These are phyloP conservation scores for Trichoderma breve DNA, from an alignment of 2,329 filamentous ascomycete genomes.

Conservation along the genomic window DNA sequence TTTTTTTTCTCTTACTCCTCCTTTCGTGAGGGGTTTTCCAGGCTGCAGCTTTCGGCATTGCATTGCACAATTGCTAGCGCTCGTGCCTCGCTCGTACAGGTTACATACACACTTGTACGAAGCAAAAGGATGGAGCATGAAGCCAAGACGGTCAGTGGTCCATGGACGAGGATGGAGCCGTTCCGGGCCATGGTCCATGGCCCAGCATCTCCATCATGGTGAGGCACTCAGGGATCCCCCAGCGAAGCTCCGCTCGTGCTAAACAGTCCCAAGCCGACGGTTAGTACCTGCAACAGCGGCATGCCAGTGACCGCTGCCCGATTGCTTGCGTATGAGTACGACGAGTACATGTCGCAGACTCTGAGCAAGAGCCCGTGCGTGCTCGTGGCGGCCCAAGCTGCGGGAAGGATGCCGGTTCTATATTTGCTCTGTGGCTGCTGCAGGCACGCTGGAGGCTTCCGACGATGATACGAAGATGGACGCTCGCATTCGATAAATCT, in stretches of 20 bases:
- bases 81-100: not conserved
- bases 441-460: not conserved
- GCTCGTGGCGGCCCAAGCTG: not conserved
- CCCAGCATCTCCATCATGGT: conserved; percentile 6
- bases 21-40: not conserved
- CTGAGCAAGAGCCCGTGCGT: not conserved
- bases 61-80: conserved; percentile 15
- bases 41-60: not conserved
- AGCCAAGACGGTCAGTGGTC: conserved; percentile 3
- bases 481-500: not conserved
- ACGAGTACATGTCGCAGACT: not conserved
- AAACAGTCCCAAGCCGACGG: conserved; percentile 12
- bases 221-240: conserved; percentile 17
- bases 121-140: conserved; percentile 7
- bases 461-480: not conserved
- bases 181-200: conserved; percentile 10
- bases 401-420: not conserved
- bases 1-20: not conserved
- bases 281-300: not conserved
- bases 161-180: not conserved
- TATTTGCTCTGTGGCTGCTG: conserved; percentile 10
- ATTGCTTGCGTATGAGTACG: not conserved
- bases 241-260: conserved; percentile 7
- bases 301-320: not conserved
- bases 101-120: not conserved